These are phyloP conservation scores for Clavispora fructus DNA, from an alignment of 805 yeast species.

Conservation along the genomic window DNA sequence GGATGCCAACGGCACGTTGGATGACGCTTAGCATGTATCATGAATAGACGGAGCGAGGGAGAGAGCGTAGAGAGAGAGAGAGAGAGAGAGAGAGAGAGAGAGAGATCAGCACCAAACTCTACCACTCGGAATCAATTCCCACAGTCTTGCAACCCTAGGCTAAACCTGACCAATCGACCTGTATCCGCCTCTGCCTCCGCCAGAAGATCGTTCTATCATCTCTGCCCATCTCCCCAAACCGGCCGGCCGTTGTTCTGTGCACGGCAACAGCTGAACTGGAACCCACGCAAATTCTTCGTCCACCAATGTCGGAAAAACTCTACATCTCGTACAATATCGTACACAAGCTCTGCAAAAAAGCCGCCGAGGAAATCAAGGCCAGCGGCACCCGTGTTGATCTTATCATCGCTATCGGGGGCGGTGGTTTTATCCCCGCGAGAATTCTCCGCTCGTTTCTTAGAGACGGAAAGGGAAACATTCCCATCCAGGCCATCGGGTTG, in stretches of 20 bases:
- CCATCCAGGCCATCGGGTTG: constrained; percentile 16
- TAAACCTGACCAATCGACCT: too few relatives aligned
- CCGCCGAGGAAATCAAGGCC: constrained; percentile 54
- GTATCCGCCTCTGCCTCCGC: too few relatives aligned
- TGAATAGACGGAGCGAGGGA: not conserved
- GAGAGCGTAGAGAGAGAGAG: not conserved
- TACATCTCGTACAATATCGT: constrained; percentile 78
- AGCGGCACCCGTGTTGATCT: constrained; percentile 11
- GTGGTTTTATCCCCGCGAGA: constrained; percentile 16
- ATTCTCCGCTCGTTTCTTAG: constrained; percentile 15
- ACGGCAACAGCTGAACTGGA: too few relatives aligned
- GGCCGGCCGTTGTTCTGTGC: not conserved
- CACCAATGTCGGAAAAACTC: constrained; percentile 22
- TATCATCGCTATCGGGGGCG: constrained; percentile 16
- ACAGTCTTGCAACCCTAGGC: too few relatives aligned
- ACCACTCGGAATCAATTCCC: too few relatives aligned
- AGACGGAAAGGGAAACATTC: constrained; percentile 10
- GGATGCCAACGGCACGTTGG: not conserved
- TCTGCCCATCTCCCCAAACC: not conserved
- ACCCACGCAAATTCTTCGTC: not conserved
- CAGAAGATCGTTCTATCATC: too few relatives aligned
- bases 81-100: not conserved
- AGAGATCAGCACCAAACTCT: too few relatives aligned
- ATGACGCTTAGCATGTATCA: not conserved
- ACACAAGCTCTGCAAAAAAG: constrained; percentile 64